These are phyloP conservation scores for Oxyria digyna DNA, from an alignment of 148 eudicot genomes.

Conservation along the genomic window DNA sequence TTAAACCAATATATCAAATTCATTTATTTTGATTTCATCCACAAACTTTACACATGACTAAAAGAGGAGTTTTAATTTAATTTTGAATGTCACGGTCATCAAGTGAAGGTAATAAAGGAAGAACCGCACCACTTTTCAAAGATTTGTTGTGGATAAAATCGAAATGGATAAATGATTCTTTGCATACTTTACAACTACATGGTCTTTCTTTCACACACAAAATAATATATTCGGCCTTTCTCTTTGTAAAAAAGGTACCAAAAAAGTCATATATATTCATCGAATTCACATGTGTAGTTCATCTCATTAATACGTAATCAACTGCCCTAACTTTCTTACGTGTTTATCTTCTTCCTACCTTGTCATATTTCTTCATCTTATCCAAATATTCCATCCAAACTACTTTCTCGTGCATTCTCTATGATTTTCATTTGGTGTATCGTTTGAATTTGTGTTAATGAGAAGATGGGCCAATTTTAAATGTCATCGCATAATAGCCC, in stretches of 20 bases:
- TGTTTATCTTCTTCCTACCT: background rate
- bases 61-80: background rate
- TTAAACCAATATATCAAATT: background rate
- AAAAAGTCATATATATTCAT: background rate
- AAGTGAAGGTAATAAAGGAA: background rate
- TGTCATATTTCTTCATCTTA: background rate
- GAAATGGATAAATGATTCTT: background rate
- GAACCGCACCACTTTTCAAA: background rate
- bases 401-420: background rate
- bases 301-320: background rate
- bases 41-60: background rate
- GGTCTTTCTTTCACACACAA: background rate
- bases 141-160: constrained; percentile 1
- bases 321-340: background rate
- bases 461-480: too few relatives aligned
- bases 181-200: background rate
- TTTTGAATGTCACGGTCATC: constrained; percentile 1
- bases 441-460: background rate
- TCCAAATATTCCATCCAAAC: background rate
- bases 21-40: background rate
- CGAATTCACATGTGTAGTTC: background rate
- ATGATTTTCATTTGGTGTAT: background rate
- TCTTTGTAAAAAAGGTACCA: background rate
- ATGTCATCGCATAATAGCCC: background rate
- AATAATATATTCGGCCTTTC: background rate